Evolutionary conservation across 148 eudicot species (phyloP), one percentile per base, ranked within the genome.

Genomic region (Pharnaceum exiguum): DNA sequence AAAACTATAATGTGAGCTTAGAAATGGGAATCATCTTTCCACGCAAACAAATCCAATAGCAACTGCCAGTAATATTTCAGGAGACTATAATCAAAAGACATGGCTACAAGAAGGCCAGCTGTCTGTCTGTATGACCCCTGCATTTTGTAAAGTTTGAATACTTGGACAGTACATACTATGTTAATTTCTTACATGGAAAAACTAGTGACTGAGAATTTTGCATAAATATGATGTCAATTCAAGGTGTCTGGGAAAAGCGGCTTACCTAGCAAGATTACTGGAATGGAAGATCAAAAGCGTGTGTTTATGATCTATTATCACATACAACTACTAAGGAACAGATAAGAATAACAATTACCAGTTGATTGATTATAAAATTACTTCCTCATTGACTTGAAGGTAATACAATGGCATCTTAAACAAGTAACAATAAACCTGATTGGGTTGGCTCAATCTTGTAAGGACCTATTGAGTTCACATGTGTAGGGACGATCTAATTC

Each of bases 31-130:
- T 55, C 47, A 38, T 29, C 42, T 31, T 38, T 33, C 24, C 18
- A 49, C 31, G 48, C 38, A 48, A 55, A 55, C 37, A 62, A 62
- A 63, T 26, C 42, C 39, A 42, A 47, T 19, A 54, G 13, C 51
- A 23, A 40, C 25, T 37, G 54, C 51, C n/a, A 55, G 31, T 60
- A 40, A 24, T 33, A 30, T 57, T 51, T 3, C 43, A 9, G 23
- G 27, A 25, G 53, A 27, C 52, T 15, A 1, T 45, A 60, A 28
- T 49, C 26, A 37, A 38, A 63, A 68, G 22, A 37, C 69, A 63
- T 42, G 74, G 74, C 74, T 63, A 40, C 39, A 50, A 63, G 47
- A 56, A 24, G 18, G 59, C 65, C 74, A 70, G 54, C 65, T 70
- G 74, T 70, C 65, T 70, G 74, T 70, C 53, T 58, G 39, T 42